Evolutionary conservation across 225 moss, liverwort and hornwort species (phyloP).

Genomic region (Antitrichia curtipendula): DNA sequence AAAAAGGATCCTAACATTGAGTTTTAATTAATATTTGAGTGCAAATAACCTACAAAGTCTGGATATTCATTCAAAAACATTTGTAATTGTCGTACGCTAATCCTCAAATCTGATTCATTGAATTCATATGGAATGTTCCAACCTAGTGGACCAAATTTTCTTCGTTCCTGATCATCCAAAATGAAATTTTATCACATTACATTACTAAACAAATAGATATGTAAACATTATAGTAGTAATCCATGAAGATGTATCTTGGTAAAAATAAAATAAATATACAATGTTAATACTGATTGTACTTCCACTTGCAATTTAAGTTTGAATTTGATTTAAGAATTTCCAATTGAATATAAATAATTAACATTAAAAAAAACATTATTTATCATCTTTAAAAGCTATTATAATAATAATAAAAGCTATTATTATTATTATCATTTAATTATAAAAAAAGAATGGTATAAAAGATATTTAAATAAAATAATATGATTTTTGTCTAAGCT

Average conservation of each 20-base stretch:
- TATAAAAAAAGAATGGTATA: fast-evolving
- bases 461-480: neutral
- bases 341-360: too few species aligned
- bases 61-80: slow-evolving; percentile 88
- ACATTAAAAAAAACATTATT: too few species aligned
- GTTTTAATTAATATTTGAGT: too few species aligned
- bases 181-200: fast-evolving
- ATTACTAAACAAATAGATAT: too few species aligned
- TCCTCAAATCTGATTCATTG: slow-evolving; percentile 76
- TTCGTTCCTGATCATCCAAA: slow-evolving; percentile 20
- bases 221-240: neutral
- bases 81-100: slow-evolving; percentile 65
- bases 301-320: too few species aligned
- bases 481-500: neutral
- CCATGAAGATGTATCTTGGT: neutral
- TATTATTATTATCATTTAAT: too few species aligned
- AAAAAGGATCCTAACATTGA: neutral
- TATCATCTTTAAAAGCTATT: neutral
- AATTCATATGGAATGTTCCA: slow-evolving; percentile 96
- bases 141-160: slow-evolving; percentile 77
- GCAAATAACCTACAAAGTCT: slow-evolving; percentile 8
- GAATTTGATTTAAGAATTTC: neutral
- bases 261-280: neutral
- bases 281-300: neutral
- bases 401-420: too few species aligned